Conservation (phyloP, 805 yeast species). For the Kuraishia hungarica region DNA sequence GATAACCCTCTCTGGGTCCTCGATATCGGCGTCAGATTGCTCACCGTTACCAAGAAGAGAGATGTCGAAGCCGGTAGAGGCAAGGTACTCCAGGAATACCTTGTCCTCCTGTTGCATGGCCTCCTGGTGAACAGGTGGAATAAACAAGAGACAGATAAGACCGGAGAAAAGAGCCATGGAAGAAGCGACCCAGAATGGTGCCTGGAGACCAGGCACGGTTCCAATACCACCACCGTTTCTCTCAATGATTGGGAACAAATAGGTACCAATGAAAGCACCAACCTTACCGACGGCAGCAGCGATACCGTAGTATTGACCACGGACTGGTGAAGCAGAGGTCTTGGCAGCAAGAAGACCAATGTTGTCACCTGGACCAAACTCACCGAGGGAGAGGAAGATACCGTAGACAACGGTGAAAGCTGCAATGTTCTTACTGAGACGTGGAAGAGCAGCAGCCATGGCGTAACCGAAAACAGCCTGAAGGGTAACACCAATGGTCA, state of each 20-base stretch:
- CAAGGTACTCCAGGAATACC: slow-evolving; percentile 59
- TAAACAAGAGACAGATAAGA: slow-evolving; percentile 52
- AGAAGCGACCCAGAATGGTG: slow-evolving; percentile 78
- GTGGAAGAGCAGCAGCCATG: slow-evolving; percentile 66
- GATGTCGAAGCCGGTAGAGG: slow-evolving; percentile 62
- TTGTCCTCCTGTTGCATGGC: slow-evolving; percentile 74
- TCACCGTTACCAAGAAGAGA: slow-evolving; percentile 39
- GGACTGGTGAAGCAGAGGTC: slow-evolving; percentile 75
- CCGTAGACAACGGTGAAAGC: slow-evolving; percentile 85
- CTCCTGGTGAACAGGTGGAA: slow-evolving; percentile 79
- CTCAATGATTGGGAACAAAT: slow-evolving; percentile 77
- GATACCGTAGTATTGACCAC: slow-evolving; percentile 86
- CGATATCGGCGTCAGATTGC: slow-evolving; percentile 7
- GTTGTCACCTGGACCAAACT: slow-evolving; percentile 92
- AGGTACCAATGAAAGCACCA: slow-evolving; percentile 90
- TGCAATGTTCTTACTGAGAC: slow-evolving; percentile 53
- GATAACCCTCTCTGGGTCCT: not conserved
- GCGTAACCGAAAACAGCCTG: slow-evolving; percentile 78
- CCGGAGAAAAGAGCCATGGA: slow-evolving; percentile 70
- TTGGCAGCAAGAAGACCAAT: slow-evolving; percentile 84
- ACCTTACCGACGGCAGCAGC: slow-evolving; percentile 89
- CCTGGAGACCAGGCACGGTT: slow-evolving; percentile 49
- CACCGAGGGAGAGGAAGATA: slow-evolving; percentile 80
- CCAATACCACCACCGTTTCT: slow-evolving; percentile 46
- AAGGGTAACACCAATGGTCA: slow-evolving; percentile 54